phyloP scores from a whole-genome alignment of 75 land plant species.

The Picea sitchensis region DNA sequence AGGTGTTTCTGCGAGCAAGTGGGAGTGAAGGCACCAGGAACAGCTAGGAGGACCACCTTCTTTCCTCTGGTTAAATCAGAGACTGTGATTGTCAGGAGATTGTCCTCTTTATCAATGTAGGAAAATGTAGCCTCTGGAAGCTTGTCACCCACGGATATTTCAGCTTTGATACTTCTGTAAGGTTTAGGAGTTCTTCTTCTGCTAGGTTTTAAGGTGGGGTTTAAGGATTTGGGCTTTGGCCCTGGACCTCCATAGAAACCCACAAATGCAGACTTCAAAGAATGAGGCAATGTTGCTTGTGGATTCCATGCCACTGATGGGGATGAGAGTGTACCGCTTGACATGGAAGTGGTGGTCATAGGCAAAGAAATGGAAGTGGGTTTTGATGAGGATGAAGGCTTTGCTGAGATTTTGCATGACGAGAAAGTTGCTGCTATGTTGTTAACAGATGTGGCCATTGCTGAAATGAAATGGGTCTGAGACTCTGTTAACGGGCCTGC shows the following conservation, averaged over 20 bases:
- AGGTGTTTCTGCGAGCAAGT: slow-evolving; percentile 92
- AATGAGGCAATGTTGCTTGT: not conserved
- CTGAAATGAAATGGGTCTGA: not conserved
- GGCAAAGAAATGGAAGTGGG: not conserved
- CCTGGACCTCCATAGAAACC: not conserved
- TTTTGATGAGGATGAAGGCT: not conserved
- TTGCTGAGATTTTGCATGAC: slow-evolving; percentile 5
- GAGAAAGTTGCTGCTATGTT: slow-evolving; percentile 10
- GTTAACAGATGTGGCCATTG: slow-evolving; percentile 6
- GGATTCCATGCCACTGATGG: slow-evolving; percentile 4
- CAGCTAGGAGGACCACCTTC: slow-evolving; percentile 83
- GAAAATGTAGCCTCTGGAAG: slow-evolving; percentile 85
- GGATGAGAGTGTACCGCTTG: not conserved
- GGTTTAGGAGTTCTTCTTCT: not conserved
- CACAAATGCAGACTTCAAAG: not conserved
- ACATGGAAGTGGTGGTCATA: not conserved
- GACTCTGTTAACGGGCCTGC: too few relatives aligned
- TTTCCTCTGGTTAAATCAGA: slow-evolving; percentile 70
- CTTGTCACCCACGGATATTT: slow-evolving; percentile 79
- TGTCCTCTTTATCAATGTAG: slow-evolving; percentile 68
- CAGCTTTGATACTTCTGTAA: slow-evolving; percentile 13
- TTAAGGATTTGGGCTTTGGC: not conserved
- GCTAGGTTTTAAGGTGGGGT: too few relatives aligned
- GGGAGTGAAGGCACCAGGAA: slow-evolving; percentile 97
- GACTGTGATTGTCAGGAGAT: slow-evolving; percentile 66